A percentile compares a stretch with the other conserved stretches of the same genome.
These are phyloP conservation scores for Aurantiochytrium sp. DNA, from an alignment of 108 stramenopile genomes.

Conservation along the genomic window DNA sequence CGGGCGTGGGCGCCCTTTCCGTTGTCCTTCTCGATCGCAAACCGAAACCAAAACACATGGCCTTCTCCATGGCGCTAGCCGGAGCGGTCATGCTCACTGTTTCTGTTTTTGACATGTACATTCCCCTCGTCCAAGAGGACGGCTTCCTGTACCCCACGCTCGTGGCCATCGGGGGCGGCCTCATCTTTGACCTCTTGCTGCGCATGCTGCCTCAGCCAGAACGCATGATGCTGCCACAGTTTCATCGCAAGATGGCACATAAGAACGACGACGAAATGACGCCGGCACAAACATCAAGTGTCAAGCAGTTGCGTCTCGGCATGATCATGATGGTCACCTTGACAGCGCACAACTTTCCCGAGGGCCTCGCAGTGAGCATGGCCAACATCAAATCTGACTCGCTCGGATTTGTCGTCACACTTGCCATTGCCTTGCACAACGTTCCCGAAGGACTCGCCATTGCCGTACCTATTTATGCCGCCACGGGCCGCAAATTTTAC, in stretches of 20 bases:
- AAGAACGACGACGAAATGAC: slow-evolving; percentile 1
- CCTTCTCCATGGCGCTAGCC: neutral
- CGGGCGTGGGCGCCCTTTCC: neutral
- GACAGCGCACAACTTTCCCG: slow-evolving; percentile 22
- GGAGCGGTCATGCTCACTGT: neutral
- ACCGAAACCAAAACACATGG: slow-evolving; percentile 15
- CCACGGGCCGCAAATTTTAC: slow-evolving; percentile 67
- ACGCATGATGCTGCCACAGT: neutral
- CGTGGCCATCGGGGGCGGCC: neutral
- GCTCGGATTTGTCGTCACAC: slow-evolving; percentile 57
- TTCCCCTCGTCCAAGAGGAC: neutral
- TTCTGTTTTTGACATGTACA: slow-evolving; percentile 2
- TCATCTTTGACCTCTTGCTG: neutral
- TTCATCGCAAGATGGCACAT: neutral
- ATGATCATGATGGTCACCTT: slow-evolving; percentile 19
- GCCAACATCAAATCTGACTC: neutral
- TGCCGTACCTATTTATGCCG: slow-evolving; percentile 75
- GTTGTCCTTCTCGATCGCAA: neutral
- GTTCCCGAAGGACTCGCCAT: slow-evolving; percentile 80
- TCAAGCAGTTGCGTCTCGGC: neutral
- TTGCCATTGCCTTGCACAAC: slow-evolving; percentile 82
- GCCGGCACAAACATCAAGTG: neutral
- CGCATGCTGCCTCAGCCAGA: neutral
- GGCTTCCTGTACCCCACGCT: neutral
- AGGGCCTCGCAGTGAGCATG: slow-evolving; percentile 20